Conservation (phyloP, 176 grass and related monocot genomes). For the Saccharum officinarum region DNA sequence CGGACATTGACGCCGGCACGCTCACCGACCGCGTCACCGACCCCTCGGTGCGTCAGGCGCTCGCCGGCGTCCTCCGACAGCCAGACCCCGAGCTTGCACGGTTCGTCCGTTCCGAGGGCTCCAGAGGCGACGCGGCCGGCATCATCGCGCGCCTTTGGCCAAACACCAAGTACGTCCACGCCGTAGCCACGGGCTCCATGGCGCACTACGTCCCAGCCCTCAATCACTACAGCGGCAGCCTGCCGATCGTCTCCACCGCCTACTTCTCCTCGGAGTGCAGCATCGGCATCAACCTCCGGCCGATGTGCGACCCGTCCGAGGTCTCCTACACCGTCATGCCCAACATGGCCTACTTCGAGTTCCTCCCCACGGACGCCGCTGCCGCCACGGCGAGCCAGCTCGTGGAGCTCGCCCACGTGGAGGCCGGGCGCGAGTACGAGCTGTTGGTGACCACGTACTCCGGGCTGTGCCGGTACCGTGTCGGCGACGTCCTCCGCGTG, state of each 20-base stretch:
- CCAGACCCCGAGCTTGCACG: too few species aligned
- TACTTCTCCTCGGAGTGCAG: slow-evolving; percentile 58
- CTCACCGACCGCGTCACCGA: too few species aligned
- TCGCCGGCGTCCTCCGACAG: too few species aligned
- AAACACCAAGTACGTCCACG: slow-evolving; percentile 58
- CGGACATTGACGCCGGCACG: too few species aligned
- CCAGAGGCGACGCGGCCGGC: not conserved
- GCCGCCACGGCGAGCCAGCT: not conserved
- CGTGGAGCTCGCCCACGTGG: not conserved
- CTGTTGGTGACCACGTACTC: not conserved
- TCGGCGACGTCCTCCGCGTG: not conserved
- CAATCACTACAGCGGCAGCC: slow-evolving; percentile 44
- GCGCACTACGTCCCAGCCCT: slow-evolving; percentile 56
- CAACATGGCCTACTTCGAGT: slow-evolving; percentile 96
- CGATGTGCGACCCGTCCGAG: slow-evolving; percentile 59
- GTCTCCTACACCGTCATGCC: slow-evolving; percentile 88
- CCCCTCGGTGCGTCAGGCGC: too few species aligned
- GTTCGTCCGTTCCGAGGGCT: too few species aligned
- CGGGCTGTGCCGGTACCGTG: not conserved
- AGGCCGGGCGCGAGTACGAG: not conserved
- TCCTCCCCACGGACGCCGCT: not conserved
- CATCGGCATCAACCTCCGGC: slow-evolving; percentile 53
- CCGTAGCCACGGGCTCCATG: slow-evolving; percentile 55
- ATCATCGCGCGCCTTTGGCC: slow-evolving; percentile 53
- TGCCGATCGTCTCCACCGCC: slow-evolving; percentile 49